phyloP scores from a whole-genome alignment of 2,329 filamentous ascomycete genomes.

The Tolypocladium album region DNA sequence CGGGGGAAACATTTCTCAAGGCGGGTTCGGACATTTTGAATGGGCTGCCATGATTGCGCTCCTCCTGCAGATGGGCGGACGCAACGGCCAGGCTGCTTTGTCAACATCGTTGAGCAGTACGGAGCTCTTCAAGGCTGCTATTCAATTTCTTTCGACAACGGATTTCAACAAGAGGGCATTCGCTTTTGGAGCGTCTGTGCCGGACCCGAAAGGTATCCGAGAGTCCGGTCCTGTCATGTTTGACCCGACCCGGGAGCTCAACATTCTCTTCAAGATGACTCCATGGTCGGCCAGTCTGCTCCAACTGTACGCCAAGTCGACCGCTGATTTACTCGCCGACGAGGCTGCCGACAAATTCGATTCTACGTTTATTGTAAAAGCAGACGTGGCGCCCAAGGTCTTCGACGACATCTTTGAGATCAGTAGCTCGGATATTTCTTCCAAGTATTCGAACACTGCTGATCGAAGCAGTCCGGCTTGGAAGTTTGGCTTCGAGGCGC shows the following conservation, averaged over 20 bases:
- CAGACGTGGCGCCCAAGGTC: conserved; percentile 40
- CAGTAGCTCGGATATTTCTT: conserved; percentile 14
- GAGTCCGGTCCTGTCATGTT: conserved; percentile 59
- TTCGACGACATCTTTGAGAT: conserved; percentile 39
- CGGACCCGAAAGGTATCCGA: conserved; percentile 23
- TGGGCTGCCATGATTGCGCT: conserved; percentile 76
- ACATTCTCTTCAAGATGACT: conserved; percentile 85
- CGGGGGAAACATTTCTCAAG: conserved; percentile 53
- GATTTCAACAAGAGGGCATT: conserved; percentile 62
- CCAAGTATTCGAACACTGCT: conserved; percentile 14
- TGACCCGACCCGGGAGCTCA: conserved; percentile 63
- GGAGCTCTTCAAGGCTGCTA: conserved; percentile 84
- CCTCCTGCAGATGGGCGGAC: conserved; percentile 66
- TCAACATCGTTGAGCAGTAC: conserved; percentile 78
- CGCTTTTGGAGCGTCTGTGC: conserved; percentile 28
- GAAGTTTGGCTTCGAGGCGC: conserved; percentile 45
- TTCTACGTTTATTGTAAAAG: conserved; percentile 64
- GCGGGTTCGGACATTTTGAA: conserved; percentile 90
- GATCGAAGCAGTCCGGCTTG: conserved; percentile 33
- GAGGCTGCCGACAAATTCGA: conserved; percentile 71
- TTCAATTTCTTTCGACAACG: conserved; percentile 74
- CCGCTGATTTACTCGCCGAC: conserved; percentile 65
- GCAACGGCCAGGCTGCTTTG: conserved; percentile 59
- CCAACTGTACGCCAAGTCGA: conserved; percentile 62
- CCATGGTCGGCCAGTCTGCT: conserved; percentile 70